Conservation (phyloP, 257 asterid species). For the Agastache rugosa region DNA sequence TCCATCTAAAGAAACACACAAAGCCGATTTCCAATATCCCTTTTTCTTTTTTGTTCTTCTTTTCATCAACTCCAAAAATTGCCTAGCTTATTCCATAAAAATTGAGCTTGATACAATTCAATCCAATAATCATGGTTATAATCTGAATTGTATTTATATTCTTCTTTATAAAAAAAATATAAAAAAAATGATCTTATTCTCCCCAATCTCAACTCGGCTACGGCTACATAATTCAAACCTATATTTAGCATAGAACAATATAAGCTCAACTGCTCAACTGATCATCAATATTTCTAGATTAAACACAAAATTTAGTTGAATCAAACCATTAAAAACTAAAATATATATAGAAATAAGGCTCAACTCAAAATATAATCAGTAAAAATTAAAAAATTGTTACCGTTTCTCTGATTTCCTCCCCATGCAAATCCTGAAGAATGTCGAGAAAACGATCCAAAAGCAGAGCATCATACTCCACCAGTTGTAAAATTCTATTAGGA, state of each 20-base stretch:
- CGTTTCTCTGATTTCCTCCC: constrained; percentile 71
- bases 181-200: too few relatives aligned
- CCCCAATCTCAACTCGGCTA: too few relatives aligned
- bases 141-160: not conserved
- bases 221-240: too few relatives aligned
- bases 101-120: not conserved
- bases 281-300: not conserved
- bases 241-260: not conserved
- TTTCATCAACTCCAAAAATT: too few relatives aligned
- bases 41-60: too few relatives aligned
- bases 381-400: constrained; percentile 41
- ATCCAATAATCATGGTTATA: not conserved
- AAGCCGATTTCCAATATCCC: not conserved
- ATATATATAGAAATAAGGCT: too few relatives aligned
- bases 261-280: not conserved
- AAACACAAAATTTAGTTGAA: not conserved
- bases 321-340: not conserved
- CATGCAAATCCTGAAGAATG: constrained; percentile 87
- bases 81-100: not conserved
- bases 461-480: constrained; percentile 87
- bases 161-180: too few relatives aligned
- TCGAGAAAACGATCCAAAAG: constrained; percentile 84
- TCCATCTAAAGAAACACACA: not conserved
- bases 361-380: not conserved
- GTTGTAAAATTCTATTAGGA: constrained; percentile 20